phyloP scores from a whole-genome alignment of 805 yeast species.

The Candida schatavii region DNA sequence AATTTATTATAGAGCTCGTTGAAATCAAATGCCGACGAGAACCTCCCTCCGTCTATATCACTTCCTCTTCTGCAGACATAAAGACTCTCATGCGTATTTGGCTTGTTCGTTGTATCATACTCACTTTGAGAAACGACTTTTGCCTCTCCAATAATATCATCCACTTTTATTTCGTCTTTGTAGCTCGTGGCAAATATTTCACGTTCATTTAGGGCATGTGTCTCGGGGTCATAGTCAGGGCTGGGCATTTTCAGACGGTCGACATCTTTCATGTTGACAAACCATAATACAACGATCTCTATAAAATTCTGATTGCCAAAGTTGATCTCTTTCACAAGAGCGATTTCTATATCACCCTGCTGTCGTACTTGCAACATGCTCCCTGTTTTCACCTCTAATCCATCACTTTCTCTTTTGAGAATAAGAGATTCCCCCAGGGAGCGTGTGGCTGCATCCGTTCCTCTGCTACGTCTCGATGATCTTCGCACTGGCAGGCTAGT shows the following conservation, averaged over 20 bases:
- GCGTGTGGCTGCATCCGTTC: too few relatives aligned
- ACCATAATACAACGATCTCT: constrained; percentile 48
- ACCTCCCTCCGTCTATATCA: constrained; percentile 29
- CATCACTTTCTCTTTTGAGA: constrained; percentile 45
- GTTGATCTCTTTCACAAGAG: constrained; percentile 48
- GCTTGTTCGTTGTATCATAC: constrained; percentile 14
- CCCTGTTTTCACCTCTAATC: constrained; percentile 49
- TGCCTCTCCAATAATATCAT: constrained; percentile 43
- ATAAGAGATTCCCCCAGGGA: constrained; percentile 3
- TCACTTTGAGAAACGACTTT: constrained; percentile 38
- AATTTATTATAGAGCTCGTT: constrained; percentile 25
- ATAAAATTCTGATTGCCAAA: constrained; percentile 50
- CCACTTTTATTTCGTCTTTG: constrained; percentile 40
- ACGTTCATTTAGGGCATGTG: constrained; percentile 24
- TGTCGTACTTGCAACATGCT: constrained; percentile 45
- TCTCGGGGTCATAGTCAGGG: constrained; percentile 13
- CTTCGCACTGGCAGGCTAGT: constrained; percentile 1
- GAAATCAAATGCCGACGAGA: constrained; percentile 41
- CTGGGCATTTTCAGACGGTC: constrained; percentile 19
- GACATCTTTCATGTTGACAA: constrained; percentile 43
- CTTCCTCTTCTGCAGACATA: constrained; percentile 44
- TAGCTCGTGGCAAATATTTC: constrained; percentile 59
- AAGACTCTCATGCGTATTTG: constrained; percentile 10
- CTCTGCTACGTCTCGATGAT: neutral
- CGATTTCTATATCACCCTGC: constrained; percentile 35